Evolutionary conservation across 2,329 filamentous ascomycete species (phyloP).

Genomic region (Curvularia hawaiiensis): DNA sequence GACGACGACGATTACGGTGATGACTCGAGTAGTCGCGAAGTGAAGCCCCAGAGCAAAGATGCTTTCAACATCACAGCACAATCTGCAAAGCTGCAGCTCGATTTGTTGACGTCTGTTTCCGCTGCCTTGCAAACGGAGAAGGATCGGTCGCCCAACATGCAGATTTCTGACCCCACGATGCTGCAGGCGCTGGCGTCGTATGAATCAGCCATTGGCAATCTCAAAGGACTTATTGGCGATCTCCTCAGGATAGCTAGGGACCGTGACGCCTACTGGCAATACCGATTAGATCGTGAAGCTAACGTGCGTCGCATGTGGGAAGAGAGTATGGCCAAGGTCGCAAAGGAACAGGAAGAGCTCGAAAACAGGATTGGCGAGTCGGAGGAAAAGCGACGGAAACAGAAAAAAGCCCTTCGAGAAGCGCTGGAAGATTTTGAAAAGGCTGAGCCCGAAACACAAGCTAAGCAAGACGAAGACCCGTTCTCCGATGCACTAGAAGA

Average conservation of each 20-base stretch:
- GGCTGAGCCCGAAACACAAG: conserved; percentile 18
- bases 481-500: conserved; percentile 41
- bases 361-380: conserved; percentile 87
- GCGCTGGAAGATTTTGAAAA: conserved; percentile 67
- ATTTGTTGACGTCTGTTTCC: conserved; percentile 85
- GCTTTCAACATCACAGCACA: conserved; percentile 97
- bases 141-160: conserved; percentile 69
- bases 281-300: conserved; percentile 86
- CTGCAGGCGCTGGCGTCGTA: conserved; percentile 82
- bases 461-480: conserved; percentile 35
- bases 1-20: conserved; percentile 78
- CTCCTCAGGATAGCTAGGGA: conserved; percentile 91
- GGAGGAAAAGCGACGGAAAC: conserved; percentile 85
- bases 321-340: conserved; percentile 95
- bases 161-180: conserved; percentile 77
- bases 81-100: conserved; percentile 89
- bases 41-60: conserved; percentile 78
- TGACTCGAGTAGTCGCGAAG: conserved; percentile 77
- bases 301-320: conserved; percentile 97
- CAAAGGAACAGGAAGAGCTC: conserved; percentile 88
- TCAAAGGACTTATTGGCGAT: conserved; percentile 84
- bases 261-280: conserved; percentile 96
- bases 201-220: conserved; percentile 84
- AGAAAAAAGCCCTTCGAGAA: conserved; percentile 87
- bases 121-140: conserved; percentile 77